phyloP scores from a whole-genome alignment of 306 rosid species.

The Abrus precatorius region DNA sequence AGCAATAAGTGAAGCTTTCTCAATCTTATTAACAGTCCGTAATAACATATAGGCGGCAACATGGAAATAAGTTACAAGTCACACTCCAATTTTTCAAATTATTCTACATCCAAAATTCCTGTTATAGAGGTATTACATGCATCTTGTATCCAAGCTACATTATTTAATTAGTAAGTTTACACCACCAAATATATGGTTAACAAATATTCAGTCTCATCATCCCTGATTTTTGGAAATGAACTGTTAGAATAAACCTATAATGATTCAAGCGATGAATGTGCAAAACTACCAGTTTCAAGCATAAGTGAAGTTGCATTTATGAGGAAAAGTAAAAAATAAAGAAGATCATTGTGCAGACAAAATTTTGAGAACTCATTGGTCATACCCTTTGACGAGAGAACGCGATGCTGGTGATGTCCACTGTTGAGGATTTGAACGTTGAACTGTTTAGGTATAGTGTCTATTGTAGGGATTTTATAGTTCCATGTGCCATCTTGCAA shows the following conservation, averaged over 20 bases:
- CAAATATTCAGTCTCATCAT: background rate
- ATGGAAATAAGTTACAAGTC: background rate
- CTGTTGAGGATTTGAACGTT: conserved; percentile 84
- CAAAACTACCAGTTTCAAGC: conserved; percentile 18
- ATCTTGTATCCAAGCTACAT: background rate
- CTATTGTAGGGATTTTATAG: conserved; percentile 88
- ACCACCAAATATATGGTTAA: background rate
- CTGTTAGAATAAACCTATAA: background rate
- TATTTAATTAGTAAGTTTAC: background rate
- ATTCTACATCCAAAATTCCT: background rate
- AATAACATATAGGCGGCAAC: conserved; percentile 2
- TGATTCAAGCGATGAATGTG: background rate
- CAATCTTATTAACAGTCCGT: background rate
- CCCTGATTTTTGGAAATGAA: background rate
- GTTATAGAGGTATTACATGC: background rate
- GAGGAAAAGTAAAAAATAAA: background rate
- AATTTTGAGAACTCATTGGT: conserved; percentile 23
- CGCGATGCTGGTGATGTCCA: conserved; percentile 75
- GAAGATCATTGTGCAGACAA: conserved; percentile 38
- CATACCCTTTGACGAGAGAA: conserved; percentile 95
- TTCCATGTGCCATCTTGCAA: conserved; percentile 84
- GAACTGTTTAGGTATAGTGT: conserved; percentile 83
- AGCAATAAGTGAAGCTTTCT: background rate
- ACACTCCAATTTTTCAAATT: background rate
- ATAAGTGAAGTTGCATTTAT: background rate